Evolutionary conservation across 208 protist genomes (phyloP).

Genomic region (Wallacemonas sp.): DNA sequence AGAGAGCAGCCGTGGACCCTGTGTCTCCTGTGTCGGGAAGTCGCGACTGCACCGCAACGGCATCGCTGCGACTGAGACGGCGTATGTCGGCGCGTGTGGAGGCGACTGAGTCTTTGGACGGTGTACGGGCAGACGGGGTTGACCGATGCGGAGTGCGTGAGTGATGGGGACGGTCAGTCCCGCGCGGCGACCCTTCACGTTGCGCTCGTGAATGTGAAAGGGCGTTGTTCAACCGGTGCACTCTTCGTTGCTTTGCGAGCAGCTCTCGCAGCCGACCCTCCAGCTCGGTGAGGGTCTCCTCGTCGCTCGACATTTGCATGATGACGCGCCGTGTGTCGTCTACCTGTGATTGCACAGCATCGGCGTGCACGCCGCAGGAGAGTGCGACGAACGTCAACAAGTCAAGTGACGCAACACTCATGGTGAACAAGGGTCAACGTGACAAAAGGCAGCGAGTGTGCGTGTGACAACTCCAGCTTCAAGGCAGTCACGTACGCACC

Average conservation of each 20-base stretch:
- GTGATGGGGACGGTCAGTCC: no score
- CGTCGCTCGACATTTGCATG: constrained; percentile 49
- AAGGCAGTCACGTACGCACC: no score
- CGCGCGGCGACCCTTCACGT: no score
- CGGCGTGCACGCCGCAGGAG: constrained; percentile 69
- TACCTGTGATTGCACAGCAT: constrained; percentile 58
- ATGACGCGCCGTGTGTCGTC: constrained; percentile 49
- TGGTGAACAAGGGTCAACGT: neutral
- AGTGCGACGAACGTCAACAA: constrained; percentile 61
- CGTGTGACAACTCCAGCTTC: no score
- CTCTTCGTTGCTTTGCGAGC: constrained; percentile 38
- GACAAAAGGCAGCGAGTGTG: neutral
- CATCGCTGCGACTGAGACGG: neutral
- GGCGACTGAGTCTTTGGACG: neutral
- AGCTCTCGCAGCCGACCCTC: constrained; percentile 43
- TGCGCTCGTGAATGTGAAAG: constrained; percentile 31
- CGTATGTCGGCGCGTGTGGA: neutral
- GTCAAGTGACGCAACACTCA: constrained; percentile 27
- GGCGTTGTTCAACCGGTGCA: constrained; percentile 34
- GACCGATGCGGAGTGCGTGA: no score
- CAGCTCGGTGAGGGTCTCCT: constrained; percentile 38
- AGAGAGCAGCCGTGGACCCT: no score
- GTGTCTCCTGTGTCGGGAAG: no score
- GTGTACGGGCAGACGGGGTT: neutral
- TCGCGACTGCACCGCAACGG: no score